phyloP scores from a whole-genome alignment of 306 rosid species.

The Trifolium subterraneum region DNA sequence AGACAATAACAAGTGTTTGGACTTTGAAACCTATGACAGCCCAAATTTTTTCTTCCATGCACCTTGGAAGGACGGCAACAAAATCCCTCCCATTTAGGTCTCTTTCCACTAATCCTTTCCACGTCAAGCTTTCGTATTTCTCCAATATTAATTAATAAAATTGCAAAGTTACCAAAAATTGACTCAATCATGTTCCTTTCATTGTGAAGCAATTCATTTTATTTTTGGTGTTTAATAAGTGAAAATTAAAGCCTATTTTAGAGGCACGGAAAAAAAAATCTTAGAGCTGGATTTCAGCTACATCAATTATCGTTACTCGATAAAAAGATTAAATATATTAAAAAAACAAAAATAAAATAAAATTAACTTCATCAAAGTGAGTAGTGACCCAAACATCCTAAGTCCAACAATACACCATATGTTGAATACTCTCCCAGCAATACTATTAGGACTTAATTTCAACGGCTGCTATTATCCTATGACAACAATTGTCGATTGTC shows the following conservation, averaged over 20 bases:
- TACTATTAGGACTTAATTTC: too few relatives aligned
- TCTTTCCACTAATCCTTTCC: too few relatives aligned
- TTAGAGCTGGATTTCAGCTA: neutral
- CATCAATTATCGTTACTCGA: too few relatives aligned
- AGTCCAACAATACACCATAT: too few relatives aligned
- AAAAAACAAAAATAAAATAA: too few relatives aligned
- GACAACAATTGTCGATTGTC: too few relatives aligned
- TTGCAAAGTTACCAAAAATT: neutral
- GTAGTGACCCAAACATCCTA: too few relatives aligned
- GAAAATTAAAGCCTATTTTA: neutral
- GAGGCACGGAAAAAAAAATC: neutral
- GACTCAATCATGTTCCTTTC: neutral
- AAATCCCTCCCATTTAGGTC: neutral
- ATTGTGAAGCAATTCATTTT: neutral
- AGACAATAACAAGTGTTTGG: neutral
- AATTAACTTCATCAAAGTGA: too few relatives aligned
- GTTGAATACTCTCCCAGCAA: too few relatives aligned
- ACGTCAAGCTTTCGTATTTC: slow-evolving; percentile 29
- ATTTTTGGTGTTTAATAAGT: neutral
- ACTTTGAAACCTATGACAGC: slow-evolving; percentile 19
- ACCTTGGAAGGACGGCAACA: slow-evolving; percentile 41
- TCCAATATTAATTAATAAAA: neutral
- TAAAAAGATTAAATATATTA: too few relatives aligned
- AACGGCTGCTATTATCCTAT: too few relatives aligned
- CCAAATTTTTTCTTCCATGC: slow-evolving; percentile 38